These are phyloP conservation scores for Fusarium aywerte DNA, from an alignment of 2,329 filamentous ascomycete species.

Conservation along the genomic window DNA sequence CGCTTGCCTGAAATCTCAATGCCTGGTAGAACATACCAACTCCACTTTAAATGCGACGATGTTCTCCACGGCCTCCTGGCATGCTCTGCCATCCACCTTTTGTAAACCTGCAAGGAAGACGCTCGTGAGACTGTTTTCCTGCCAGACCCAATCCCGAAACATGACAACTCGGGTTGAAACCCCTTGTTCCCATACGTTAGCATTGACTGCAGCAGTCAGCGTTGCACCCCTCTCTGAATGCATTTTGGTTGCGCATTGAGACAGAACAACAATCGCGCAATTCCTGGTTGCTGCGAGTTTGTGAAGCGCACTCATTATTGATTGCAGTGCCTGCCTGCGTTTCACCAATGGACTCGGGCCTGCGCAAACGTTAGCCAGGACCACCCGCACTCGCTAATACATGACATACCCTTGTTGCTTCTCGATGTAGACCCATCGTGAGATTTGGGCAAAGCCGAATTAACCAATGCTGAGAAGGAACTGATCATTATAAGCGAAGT, in stretches of 20 bases:
- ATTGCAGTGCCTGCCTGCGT: conserved; percentile 65
- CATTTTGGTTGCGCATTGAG: conserved; percentile 85
- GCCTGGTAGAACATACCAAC: conserved; percentile 51
- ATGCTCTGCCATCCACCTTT: conserved; percentile 68
- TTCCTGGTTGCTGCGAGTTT: conserved; percentile 79
- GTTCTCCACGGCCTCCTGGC: conserved; percentile 54
- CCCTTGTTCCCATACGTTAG: conserved; percentile 82
- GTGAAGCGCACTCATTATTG: conserved; percentile 75
- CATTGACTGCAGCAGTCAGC: conserved; percentile 79
- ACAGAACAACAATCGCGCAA: conserved; percentile 79
- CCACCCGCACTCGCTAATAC: conserved; percentile 11
- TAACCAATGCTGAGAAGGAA: conserved; percentile 79
- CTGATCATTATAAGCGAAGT: conserved; percentile 81
- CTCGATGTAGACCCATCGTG: conserved; percentile 54
- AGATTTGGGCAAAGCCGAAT: conserved; percentile 77
- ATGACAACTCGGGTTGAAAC: conserved; percentile 78
- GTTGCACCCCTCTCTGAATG: conserved; percentile 73
- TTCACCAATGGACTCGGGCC: conserved; percentile 54
- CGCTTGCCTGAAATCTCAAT: conserved; percentile 25
- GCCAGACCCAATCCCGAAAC: conserved; percentile 79
- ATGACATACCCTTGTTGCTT: conserved; percentile 53
- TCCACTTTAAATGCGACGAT: conserved; percentile 63
- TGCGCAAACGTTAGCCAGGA: conserved; percentile 36
- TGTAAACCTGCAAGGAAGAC: conserved; percentile 71
- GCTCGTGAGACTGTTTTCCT: conserved; percentile 57